Evolutionary conservation across 176 grass and related monocot genomes (phyloP).

Genomic region (Cenchrus purpureus): DNA sequence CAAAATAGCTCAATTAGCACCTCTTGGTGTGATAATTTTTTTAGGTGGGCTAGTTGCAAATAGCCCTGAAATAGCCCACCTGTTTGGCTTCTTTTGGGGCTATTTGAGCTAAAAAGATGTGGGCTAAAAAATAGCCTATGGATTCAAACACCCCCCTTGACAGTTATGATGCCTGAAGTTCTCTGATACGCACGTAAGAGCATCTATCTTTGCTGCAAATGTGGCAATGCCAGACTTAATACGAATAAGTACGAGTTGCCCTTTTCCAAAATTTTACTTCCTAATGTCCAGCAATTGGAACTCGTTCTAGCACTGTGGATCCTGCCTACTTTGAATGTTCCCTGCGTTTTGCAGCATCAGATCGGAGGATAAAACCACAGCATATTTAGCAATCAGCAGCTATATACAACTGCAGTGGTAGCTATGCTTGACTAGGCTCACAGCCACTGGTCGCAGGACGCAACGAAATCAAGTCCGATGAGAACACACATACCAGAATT

Average conservation of each 20-base stretch:
- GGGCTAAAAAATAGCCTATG: too few relatives aligned
- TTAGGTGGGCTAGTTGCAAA: too few relatives aligned
- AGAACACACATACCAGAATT: constrained; percentile 64
- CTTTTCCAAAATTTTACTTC: background rate
- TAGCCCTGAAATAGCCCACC: too few relatives aligned
- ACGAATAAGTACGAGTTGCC: background rate
- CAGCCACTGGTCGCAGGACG: background rate
- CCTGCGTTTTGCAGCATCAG: background rate
- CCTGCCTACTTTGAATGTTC: background rate
- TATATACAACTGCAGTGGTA: background rate
- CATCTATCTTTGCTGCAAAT: background rate
- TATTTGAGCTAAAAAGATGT: too few relatives aligned
- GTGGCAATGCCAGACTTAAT: too few relatives aligned
- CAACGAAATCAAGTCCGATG: background rate
- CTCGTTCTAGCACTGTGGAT: background rate
- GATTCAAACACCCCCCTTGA: background rate
- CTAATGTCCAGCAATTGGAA: background rate
- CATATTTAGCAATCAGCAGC: background rate
- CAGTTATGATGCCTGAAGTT: background rate
- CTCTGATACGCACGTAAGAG: background rate
- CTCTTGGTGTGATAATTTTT: too few relatives aligned
- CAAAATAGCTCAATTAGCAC: too few relatives aligned
- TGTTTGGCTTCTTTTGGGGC: too few relatives aligned
- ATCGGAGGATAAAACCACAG: background rate
- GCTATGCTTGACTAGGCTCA: background rate